These are phyloP conservation scores for Heliosperma pusillum DNA, from an alignment of 148 eudicot species.

Conservation along the genomic window DNA sequence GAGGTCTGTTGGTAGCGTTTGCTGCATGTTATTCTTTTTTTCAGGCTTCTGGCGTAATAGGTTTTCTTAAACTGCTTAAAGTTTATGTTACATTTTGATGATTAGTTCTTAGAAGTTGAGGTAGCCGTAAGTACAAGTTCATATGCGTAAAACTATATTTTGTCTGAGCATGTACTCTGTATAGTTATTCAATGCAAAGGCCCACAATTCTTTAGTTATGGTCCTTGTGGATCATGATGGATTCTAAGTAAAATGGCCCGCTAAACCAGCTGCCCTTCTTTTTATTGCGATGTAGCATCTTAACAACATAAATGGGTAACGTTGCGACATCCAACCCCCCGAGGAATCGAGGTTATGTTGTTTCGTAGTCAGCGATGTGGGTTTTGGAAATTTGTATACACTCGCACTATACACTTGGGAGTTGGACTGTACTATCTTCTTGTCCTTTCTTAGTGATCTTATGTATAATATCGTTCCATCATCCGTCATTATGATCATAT, in stretches of 20 bases:
- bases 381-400: background rate
- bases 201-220: background rate
- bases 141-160: background rate
- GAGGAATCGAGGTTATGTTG: background rate
- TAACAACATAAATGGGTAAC: background rate
- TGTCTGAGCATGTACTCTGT: background rate
- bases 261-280: background rate
- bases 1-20: constrained; percentile 41
- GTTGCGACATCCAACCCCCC: background rate
- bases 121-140: background rate
- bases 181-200: background rate
- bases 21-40: background rate
- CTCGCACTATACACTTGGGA: background rate
- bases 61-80: background rate
- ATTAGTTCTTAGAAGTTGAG: background rate
- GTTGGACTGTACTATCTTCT: background rate
- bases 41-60: background rate
- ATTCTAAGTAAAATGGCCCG: background rate
- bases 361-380: background rate
- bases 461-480: background rate
- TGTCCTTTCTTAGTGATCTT: background rate
- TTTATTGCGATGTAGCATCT: background rate
- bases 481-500: background rate
- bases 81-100: constrained; percentile 3
- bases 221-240: background rate